Conservation (phyloP, 805 yeast species). For the Candida adriatica region DNA sequence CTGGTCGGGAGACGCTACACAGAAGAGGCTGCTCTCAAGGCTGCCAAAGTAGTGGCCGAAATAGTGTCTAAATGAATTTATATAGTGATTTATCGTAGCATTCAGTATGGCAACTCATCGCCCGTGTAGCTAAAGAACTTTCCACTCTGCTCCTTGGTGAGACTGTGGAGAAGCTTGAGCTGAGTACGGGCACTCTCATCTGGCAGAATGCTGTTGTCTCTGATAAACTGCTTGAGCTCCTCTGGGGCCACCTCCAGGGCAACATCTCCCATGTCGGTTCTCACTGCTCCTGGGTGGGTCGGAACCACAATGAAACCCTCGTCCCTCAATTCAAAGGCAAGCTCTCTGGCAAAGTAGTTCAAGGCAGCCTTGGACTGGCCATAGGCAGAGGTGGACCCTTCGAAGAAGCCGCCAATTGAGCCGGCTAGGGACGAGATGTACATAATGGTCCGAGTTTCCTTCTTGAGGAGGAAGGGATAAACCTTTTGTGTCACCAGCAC, state of each 20-base stretch:
- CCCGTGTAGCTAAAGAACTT: conserved; percentile 24
- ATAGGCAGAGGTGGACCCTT: conserved; percentile 21
- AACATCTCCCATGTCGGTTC: conserved; percentile 31
- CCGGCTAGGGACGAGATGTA: conserved; percentile 25
- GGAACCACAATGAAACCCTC: conserved; percentile 26
- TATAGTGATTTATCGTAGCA: conserved; percentile 3
- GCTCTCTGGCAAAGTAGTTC: conserved; percentile 24
- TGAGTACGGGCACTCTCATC: conserved; percentile 21
- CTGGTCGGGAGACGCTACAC: conserved; percentile 42
- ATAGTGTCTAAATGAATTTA: too few species aligned
- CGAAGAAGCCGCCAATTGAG: conserved; percentile 13
- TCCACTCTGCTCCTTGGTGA: conserved; percentile 22
- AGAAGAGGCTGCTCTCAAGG: conserved; percentile 35
- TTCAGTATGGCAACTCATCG: conserved; percentile 1
- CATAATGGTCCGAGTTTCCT: conserved; percentile 19
- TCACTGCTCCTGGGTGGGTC: conserved; percentile 34
- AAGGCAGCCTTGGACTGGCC: conserved; percentile 33
- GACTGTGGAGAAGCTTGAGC: conserved; percentile 13
- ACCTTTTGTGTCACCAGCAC: conserved; percentile 16
- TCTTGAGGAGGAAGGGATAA: conserved; percentile 18
- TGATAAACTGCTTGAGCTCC: not conserved
- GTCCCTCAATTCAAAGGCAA: conserved; percentile 21
- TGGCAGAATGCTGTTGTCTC: conserved; percentile 12
- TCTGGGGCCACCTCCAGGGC: conserved; percentile 7
- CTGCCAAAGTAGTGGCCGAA: conserved; percentile 3